These are phyloP conservation scores for Catenaria anguillulae DNA, from an alignment of 371 early-diverging fungal species.

Conservation along the genomic window DNA sequence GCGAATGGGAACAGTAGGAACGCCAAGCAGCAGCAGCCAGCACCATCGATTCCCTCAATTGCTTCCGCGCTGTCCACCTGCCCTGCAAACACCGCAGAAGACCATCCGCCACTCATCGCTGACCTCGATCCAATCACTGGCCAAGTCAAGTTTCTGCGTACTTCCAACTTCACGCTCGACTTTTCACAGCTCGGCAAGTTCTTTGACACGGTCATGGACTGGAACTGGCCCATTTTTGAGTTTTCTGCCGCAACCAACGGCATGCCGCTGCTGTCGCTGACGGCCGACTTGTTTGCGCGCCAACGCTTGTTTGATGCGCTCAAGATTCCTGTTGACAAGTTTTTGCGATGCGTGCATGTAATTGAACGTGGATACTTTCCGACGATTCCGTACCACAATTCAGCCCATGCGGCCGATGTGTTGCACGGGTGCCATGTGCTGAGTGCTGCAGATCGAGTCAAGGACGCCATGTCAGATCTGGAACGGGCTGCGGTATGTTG, in stretches of 20 bases:
- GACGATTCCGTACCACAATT: not conserved
- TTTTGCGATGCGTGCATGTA: not conserved
- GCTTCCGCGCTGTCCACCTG: no score
- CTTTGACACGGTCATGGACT: not conserved
- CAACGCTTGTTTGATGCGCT: not conserved
- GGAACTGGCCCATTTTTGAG: not conserved
- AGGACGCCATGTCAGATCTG: not conserved
- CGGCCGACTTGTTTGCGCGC: not conserved
- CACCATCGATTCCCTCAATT: no score
- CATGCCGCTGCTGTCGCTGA: not conserved
- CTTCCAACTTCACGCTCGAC: not conserved
- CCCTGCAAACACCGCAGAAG: no score
- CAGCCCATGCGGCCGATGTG: slow-evolving; percentile 2
- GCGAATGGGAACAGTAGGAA: no score
- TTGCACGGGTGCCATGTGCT: not conserved
- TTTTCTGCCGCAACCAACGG: not conserved
- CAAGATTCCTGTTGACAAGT: not conserved
- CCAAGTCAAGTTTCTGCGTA: not conserved
- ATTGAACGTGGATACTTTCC: not conserved
- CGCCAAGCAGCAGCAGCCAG: no score
- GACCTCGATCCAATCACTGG: not conserved
- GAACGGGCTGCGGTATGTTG: not conserved
- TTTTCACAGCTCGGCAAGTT: not conserved
- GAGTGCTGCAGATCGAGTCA: not conserved
- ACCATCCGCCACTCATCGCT: no score